Base-by-base conservation (phyloP, 176 grass and related monocot species). In the Phyllostachys edulis region DNA sequence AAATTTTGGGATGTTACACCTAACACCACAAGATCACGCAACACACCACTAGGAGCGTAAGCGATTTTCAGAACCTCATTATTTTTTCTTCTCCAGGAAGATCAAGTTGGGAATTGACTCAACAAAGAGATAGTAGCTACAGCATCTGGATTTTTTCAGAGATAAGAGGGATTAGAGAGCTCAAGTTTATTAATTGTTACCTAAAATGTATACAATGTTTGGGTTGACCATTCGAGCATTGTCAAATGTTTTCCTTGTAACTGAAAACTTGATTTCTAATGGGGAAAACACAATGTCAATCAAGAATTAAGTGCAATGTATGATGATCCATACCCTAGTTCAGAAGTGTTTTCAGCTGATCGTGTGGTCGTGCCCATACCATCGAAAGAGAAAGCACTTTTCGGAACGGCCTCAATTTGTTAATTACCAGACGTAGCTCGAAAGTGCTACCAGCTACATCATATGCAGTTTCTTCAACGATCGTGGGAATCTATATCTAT, bases 231-330 rank as follows among this genome's bases (percentile, higher is more conserved):
- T 77, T 85, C 15, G 15, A 45, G 18, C 78, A 71, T 71, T 57
- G 64, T 29, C 78, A 18, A 73, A 77, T 3, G 5, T 56, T 75
- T 72, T 42, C 21, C 16, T 71, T 82, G 64, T 16, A 29, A 66
- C 55, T 82, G 32, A 66, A 59, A 90, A 40, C 73, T 66, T 66
- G 46, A 60, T 90, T 57, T 15, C 2, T 21, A 66, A 59, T 45
- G 23, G n/a, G 45, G 50, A 59, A 39, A 70, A 42, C 9, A 70
- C 12, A 32, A 54, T 81, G 27, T 76, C 20, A 27, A 82, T 6
- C 1, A 21, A 26, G 21, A 44, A 71, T 82, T 15, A 40, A 69
- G 64, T 38, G 57, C 27, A 42, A 73, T 16, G 50, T 59, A 56
- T 46, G 8, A 71, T 62, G n/a, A 15, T 69, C 49, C 40, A 62